These are phyloP conservation scores for Fomitopsis pinicola DNA, from an alignment of 1,284 basidiomycete genomes.

Conservation along the genomic window DNA sequence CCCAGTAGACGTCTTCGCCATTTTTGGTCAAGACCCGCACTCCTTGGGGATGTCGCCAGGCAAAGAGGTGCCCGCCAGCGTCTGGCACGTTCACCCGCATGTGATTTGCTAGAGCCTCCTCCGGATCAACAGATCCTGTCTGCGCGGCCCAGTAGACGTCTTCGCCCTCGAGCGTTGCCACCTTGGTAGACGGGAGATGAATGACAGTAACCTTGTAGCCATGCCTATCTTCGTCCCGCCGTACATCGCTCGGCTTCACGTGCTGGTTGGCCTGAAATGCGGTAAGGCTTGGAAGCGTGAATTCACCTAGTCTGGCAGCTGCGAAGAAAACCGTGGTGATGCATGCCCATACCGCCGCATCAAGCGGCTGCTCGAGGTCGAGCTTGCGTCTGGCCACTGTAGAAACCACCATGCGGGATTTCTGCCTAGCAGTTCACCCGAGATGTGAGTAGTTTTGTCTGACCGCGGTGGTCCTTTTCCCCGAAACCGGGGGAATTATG, in stretches of 20 bases:
- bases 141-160: constrained; percentile 6
- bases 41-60: background rate
- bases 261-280: background rate
- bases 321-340: constrained; percentile 1
- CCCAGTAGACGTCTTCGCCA: constrained; percentile 8
- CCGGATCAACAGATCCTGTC: background rate
- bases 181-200: constrained; percentile 2
- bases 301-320: background rate
- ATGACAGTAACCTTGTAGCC: background rate
- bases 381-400: no score
- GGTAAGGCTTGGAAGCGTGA: background rate
- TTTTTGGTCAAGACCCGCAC: no score
- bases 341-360: constrained; percentile 4
- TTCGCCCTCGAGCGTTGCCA: background rate
- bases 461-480: no score
- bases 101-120: constrained; percentile 2
- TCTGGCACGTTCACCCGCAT: constrained; percentile 1
- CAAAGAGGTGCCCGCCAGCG: background rate
- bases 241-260: background rate
- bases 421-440: no score
- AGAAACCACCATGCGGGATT: no score
- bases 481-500: no score
- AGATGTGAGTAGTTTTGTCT: no score
- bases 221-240: background rate
- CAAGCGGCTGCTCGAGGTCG: background rate